Evolutionary conservation across 2,329 filamentous ascomycete species (phyloP), one percentile per base, ranked within the genome.

Genomic region (Eutypa lata): DNA sequence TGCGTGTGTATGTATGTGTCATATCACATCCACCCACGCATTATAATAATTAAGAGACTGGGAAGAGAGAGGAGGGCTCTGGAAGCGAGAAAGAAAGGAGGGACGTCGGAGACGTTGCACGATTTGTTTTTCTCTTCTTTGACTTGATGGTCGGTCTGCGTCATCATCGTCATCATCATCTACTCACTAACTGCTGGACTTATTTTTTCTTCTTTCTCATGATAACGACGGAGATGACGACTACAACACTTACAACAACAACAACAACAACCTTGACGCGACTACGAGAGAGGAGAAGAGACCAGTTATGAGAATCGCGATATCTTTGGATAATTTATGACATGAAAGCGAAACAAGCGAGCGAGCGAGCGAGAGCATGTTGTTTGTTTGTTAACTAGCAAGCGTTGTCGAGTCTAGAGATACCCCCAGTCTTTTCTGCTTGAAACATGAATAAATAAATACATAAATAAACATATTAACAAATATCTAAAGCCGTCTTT

Each of bases 391-490:
- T 31, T 10, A 31, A 6, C 26, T 6, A 10, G 6, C 26, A 31
- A 31, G 26, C 26, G 26, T 31, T 31, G 26, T 51, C 55, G 48
- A 56, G 52, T 54, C 51, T 58, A 55, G 54, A 58, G 57, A 60
- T 60, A 60, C 57, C 38, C 57, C 57, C 46, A 50, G 52, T 57
- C 48, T 52, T 58, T 60, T 60, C 54, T 54, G 18, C 45, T 55
- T 31, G 26, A 31, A 31, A 31, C 26, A 31, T 10, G 26, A 31
- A 31, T 31, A 52, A 52, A 53, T 45, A 57, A 57, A 50, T 44
- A 54, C 51, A 21, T 46, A 26, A 54, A 53, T 26, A 45, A 13
- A 16, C n/a, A n/a, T n/a, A 31, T 10, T 10, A 31, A 10, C 26
- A 5, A 31, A 6, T 10, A 10, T 31, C 26, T 31, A 10, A 31